Base-by-base conservation (phyloP, 2,329 filamentous ascomycete genomes). In the Phialemoniopsis sp. region DNA sequence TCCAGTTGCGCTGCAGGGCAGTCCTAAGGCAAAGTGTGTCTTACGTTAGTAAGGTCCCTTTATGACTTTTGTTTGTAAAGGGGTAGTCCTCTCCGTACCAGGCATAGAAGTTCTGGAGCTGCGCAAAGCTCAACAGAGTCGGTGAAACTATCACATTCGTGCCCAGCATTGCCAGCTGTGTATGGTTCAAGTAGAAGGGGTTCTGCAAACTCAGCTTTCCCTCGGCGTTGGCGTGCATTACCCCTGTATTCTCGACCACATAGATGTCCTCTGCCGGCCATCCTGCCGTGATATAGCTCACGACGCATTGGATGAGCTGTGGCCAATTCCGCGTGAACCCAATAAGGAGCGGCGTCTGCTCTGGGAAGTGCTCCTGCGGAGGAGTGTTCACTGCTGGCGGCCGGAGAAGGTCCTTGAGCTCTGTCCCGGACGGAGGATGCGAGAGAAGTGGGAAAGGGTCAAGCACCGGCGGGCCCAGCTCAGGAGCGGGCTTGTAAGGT, bases 41-140 rank as follows among this genome's bases (percentile, higher is more conserved):
- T n/a, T n/a, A n/a, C n/a, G n/a, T n/a, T n/a, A n/a, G n/a, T n/a
- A n/a, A n/a, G n/a, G n/a, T n/a, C n/a, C n/a, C n/a, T n/a, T n/a
- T n/a, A n/a, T n/a, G n/a, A n/a, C n/a, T n/a, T n/a, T n/a, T n/a
- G n/a, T n/a, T n/a, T n/a, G n/a, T n/a, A n/a, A n/a, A n/a, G n/a
- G n/a, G n/a, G n/a, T n/a, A n/a, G n/a, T n/a, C n/a, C n/a, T n/a
- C n/a, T n/a, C n/a, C n/a, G n/a, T n/a, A n/a, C n/a, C n/a, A n/a
- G n/a, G n/a, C n/a, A n/a, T n/a, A 74, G 52, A 69, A 75, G 46
- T 78, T 79, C 41, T 78, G 73, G 26, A 77, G 57, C 51, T 80
- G 74, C 2, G 75, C 64, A 48, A 78, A 79, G 36, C 54, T 71
- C 38, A 78, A 58, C 6, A 78, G 59, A 3, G 70, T 72, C 1